A percentile compares a stretch with the other conserved stretches of the same genome.
phyloP scores from a whole-genome alignment of 1,139 yeast genomes.

The Pichia sorboxylosa region DNA sequence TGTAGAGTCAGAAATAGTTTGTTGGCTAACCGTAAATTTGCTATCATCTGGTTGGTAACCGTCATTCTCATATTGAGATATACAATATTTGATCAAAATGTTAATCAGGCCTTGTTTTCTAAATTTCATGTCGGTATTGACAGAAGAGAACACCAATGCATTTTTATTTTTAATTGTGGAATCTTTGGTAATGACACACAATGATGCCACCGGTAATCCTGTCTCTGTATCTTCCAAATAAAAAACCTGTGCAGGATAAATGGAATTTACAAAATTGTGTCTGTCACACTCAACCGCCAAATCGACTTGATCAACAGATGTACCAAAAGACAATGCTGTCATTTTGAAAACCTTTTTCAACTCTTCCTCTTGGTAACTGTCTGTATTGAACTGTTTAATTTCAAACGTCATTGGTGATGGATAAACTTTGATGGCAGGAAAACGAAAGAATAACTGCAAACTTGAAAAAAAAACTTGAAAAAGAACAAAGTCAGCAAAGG shows the following conservation, averaged over 20 bases:
- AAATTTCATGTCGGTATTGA: not conserved
- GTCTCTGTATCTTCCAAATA: not conserved
- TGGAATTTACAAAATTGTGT: not conserved
- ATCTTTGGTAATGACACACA: not conserved
- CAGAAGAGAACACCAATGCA: not conserved
- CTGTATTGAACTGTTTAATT: not conserved
- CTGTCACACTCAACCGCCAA: not conserved
- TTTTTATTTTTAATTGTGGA: not conserved
- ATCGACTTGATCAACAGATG: not conserved
- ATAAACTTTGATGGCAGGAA: too few species aligned
- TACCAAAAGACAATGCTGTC: not conserved
- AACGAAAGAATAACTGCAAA: constrained; percentile 19
- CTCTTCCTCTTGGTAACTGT: not conserved
- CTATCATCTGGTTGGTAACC: not conserved
- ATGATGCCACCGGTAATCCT: not conserved
- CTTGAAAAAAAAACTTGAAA: too few species aligned
- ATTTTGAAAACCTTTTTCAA: not conserved
- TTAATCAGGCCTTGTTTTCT: not conserved
- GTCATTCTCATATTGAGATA: not conserved
- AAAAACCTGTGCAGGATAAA: not conserved
- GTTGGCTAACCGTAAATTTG: not conserved
- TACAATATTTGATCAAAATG: not conserved
- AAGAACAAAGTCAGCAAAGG: too few species aligned
- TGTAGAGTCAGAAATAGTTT: not conserved
- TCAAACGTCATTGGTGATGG: not conserved